Conservation (phyloP, 306 rosid genomes). For the Cicer arietinum region DNA sequence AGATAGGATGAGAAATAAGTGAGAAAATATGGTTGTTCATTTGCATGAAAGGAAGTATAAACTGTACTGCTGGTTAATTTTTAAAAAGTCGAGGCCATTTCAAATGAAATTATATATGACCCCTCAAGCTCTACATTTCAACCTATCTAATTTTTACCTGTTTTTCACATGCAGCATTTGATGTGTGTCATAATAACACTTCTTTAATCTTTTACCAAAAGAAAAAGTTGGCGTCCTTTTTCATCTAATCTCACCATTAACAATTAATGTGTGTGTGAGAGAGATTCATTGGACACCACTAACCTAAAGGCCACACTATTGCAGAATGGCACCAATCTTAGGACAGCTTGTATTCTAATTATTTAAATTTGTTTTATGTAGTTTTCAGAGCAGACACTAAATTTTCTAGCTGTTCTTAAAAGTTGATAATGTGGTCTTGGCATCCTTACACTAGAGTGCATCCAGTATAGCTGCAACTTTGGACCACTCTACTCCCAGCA, state of each 20-base stretch:
- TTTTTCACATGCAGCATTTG: slow-evolving; percentile 55
- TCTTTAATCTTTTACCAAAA: slow-evolving; percentile 33
- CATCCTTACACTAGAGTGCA: slow-evolving; percentile 41
- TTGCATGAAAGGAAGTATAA: neutral
- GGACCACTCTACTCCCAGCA: slow-evolving; percentile 58
- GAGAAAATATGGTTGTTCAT: neutral
- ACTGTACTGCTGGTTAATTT: neutral
- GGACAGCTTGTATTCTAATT: slow-evolving; percentile 27
- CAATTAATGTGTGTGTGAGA: slow-evolving; percentile 26
- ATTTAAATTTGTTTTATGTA: slow-evolving; percentile 42
- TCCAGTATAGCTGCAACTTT: slow-evolving; percentile 32
- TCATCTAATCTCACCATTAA: slow-evolving; percentile 39
- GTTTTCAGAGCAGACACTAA: slow-evolving; percentile 38
- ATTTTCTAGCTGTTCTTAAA: slow-evolving; percentile 32
- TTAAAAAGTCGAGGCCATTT: neutral
- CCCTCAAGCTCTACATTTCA: slow-evolving; percentile 1
- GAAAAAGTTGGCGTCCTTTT: slow-evolving; percentile 52
- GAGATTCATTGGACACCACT: slow-evolving; percentile 37
- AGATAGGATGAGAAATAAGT: neutral
- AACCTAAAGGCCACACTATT: slow-evolving; percentile 31
- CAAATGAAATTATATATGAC: slow-evolving; percentile 19
- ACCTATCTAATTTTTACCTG: slow-evolving; percentile 40
- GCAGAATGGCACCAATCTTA: slow-evolving; percentile 38
- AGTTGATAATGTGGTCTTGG: slow-evolving; percentile 32
- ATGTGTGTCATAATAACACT: slow-evolving; percentile 34